Evolutionary conservation across 805 yeast genomes (phyloP), one percentile per base, ranked within the genome.

Genomic region (Schwanniomyces pseudopolymorphus): DNA sequence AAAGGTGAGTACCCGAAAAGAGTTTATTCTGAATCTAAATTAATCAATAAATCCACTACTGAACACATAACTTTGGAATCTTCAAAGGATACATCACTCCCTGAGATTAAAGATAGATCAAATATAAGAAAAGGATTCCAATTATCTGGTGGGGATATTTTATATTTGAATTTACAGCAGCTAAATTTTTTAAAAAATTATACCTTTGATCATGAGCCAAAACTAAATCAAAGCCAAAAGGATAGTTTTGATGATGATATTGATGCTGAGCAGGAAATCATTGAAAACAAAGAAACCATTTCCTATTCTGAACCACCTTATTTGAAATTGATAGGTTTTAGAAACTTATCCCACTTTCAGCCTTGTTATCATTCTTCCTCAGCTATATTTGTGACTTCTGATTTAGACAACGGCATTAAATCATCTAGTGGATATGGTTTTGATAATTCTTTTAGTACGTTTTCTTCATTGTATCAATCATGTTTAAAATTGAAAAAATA

Each of bases 241-340:
- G 25, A 22, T 6, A 22, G 25, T 22, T 22, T 22, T 11, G 22
- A 25, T 36, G 45, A 47, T 5, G 42, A 38, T 4, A 8, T 26
- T 33, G 43, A 31, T 17, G 45, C 19, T 41, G 37, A 50, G 40
- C 48, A 33, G 27, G 46, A 59, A 45, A 43, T 54, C 40, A 50
- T 51, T 42, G 48, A 49, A 40, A 24, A 54, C 50, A 38, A 50
- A 38, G 45, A 55, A 6, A 27, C 31, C 17, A 26, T 25, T 16
- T 51, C 55, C n/a, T 44, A 50, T 19, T 48, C 61, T 0, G 48
- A 47, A 20, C 59, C 75, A 0, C 83, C 90, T 0, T 76, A 79
- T 42, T 65, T 91, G 41, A 79, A 81, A 48, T 64, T 90, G 1
- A 53, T 89, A 6, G 92, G 96, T 1, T 89, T 88, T 61, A 70